Conservation (phyloP, 2,329 filamentous ascomycete genomes). For the Aphanocladium album region DNA sequence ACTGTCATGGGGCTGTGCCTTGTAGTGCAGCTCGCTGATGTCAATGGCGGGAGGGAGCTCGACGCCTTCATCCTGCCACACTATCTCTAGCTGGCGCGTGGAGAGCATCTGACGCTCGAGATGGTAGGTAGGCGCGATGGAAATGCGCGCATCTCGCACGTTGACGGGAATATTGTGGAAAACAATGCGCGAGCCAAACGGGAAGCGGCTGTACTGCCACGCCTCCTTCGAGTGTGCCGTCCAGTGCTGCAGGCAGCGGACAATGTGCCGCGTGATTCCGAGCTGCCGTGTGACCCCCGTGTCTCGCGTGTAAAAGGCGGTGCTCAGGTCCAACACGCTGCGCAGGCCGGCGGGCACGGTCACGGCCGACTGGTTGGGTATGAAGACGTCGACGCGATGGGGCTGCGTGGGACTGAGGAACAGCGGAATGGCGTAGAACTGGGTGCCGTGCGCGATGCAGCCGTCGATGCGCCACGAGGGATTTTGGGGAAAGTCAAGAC, state of each 20-base stretch:
- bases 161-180: slow-evolving; percentile 46
- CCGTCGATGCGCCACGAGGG: slow-evolving; percentile 57
- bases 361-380: slow-evolving; percentile 42
- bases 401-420: slow-evolving; percentile 44
- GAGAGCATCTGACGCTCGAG: slow-evolving; percentile 50
- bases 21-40: slow-evolving; percentile 44
- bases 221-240: slow-evolving; percentile 30
- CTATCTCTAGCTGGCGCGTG: slow-evolving; percentile 32
- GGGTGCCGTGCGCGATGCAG: slow-evolving; percentile 51
- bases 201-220: slow-evolving; percentile 39
- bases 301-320: slow-evolving; percentile 52
- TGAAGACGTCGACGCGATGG: slow-evolving; percentile 54
- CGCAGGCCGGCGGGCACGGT: slow-evolving; percentile 34
- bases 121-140: slow-evolving; percentile 45
- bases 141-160: slow-evolving; percentile 40
- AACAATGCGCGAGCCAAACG: slow-evolving; percentile 55
- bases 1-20: slow-evolving; percentile 54
- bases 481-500: slow-evolving; percentile 38
- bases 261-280: slow-evolving; percentile 48
- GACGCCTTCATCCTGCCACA: slow-evolving; percentile 38
- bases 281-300: slow-evolving; percentile 41
- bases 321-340: slow-evolving; percentile 35
- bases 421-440: slow-evolving; percentile 51
- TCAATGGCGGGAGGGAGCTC: slow-evolving; percentile 43
- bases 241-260: slow-evolving; percentile 51